Percentiles rank a stretch among this genome's conserved stretches.
Evolutionary conservation across 192 early-diverging fungal species (phyloP).

Genomic region (Entomortierella parvispora): DNA sequence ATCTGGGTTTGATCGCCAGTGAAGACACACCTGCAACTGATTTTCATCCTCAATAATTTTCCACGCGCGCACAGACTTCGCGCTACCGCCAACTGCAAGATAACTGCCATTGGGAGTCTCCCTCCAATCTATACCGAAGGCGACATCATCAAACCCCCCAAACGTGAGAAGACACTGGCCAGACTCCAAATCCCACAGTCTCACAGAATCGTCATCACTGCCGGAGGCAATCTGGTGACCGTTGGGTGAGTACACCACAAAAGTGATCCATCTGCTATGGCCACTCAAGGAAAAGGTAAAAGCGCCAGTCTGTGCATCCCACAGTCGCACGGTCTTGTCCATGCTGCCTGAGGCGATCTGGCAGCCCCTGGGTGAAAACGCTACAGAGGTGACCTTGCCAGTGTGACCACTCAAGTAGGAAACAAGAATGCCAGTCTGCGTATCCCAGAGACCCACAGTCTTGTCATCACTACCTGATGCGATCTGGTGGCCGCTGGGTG

Average conservation of each 20-base stretch:
- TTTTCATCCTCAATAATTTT: too few relatives aligned
- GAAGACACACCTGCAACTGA: too few relatives aligned
- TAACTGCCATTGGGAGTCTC: too few relatives aligned
- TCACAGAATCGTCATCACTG: not conserved
- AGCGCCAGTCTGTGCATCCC: not conserved
- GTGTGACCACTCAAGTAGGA: constrained; percentile 66
- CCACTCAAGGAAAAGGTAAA: not conserved
- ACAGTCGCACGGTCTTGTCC: constrained; percentile 80
- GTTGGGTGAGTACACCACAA: constrained; percentile 1
- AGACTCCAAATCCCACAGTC: not conserved
- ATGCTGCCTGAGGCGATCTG: constrained; percentile 87
- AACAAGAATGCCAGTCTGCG: not conserved
- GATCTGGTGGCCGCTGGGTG: constrained; percentile 6
- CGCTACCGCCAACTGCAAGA: too few relatives aligned
- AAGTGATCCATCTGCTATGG: not conserved
- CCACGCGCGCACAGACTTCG: too few relatives aligned
- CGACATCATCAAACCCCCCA: too few relatives aligned
- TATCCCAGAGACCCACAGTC: not conserved
- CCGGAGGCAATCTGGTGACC: not conserved
- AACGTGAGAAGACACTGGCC: not conserved
- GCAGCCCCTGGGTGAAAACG: constrained; percentile 89
- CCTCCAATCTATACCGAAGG: too few relatives aligned
- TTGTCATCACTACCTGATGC: constrained; percentile 1
- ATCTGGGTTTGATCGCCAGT: too few relatives aligned
- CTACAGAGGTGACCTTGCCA: constrained; percentile 86